Evolutionary conservation across 176 grass and related monocot genomes (phyloP).

Genomic region (Elaeis guineensis): DNA sequence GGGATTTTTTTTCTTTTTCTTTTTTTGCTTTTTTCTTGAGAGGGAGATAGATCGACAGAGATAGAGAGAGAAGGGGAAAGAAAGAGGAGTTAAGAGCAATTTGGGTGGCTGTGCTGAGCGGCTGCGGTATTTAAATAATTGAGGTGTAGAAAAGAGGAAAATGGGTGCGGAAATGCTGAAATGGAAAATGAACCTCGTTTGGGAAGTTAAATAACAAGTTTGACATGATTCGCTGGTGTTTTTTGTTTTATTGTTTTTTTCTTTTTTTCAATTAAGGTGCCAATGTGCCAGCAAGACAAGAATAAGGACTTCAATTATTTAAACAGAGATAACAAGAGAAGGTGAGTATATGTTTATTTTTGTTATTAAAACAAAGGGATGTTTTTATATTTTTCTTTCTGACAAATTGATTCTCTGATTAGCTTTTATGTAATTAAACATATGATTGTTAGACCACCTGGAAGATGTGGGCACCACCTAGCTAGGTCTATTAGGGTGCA

Average conservation of each 20-base stretch:
- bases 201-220: background rate
- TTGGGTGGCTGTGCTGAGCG: conserved; percentile 46
- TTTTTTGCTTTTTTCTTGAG: background rate
- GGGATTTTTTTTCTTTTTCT: conserved; percentile 12
- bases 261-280: background rate
- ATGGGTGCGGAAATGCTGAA: background rate
- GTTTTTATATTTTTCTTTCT: too few relatives aligned
- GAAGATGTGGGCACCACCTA: too few relatives aligned
- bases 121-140: conserved; percentile 25
- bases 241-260: too few relatives aligned
- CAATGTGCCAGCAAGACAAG: background rate
- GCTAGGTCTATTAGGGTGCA: too few relatives aligned
- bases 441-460: too few relatives aligned
- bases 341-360: too few relatives aligned
- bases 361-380: too few relatives aligned
- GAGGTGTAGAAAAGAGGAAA: conserved; percentile 10
- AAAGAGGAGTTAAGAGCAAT: conserved; percentile 18
- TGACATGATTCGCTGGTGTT: background rate
- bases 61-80: background rate
- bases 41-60: background rate
- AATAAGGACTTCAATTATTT: too few relatives aligned
- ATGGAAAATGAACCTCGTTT: background rate
- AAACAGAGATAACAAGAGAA: too few relatives aligned
- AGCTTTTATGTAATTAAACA: too few relatives aligned
- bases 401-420: too few relatives aligned